Evolutionary conservation across 2,329 filamentous ascomycete genomes (phyloP), one percentile per base, ranked within the genome.

Genomic region (Daldinia sp.): DNA sequence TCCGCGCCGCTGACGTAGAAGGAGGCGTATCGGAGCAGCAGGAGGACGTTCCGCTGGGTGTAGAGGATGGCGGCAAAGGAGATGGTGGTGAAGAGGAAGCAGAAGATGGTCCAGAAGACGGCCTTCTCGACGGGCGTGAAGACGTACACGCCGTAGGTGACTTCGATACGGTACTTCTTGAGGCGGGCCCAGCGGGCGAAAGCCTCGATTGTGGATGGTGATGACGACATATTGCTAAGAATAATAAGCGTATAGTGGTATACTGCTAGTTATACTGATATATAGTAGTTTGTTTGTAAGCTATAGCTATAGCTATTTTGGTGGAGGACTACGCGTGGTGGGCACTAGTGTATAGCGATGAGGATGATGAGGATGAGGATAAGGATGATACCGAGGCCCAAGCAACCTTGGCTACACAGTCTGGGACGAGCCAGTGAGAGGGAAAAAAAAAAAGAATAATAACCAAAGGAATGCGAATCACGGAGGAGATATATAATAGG

Each of bases 131-230:
- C 90, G 0, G 90, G 88, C 1, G 91, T 93, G 63, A 92, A 86
- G 89, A 94, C 93, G 82, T 94, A 94, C 13, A 94, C 84, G 18
- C 90, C 88, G 79, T 93, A 92, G 1, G 92, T 93, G 74, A 94
- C 92, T 81, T 94, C 91, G 80, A 93, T 93, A 80, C 93, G 92
- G 82, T 94, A 94, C 74, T 90, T 88, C 82, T 93, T 93, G 76
- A 91, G 85, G 76, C 90, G 89, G 62, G 93, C 82, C 90, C 91
- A 93, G 75, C 87, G 86, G 60, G 90, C 82, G 61, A 92, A 76
- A 10, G 74, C 60, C 26, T 75, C 69, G 6, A 75, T 28, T 12
- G 65, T 61, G 9, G 68, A 69, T 18, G 68, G 71, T 12, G 68
- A 68, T 0, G 70, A 63, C 62, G 62, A 56, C n/a, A 23, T 58